Evolutionary conservation across 2,329 filamentous ascomycete genomes (phyloP).

Genomic region (Colletotrichum siamense): DNA sequence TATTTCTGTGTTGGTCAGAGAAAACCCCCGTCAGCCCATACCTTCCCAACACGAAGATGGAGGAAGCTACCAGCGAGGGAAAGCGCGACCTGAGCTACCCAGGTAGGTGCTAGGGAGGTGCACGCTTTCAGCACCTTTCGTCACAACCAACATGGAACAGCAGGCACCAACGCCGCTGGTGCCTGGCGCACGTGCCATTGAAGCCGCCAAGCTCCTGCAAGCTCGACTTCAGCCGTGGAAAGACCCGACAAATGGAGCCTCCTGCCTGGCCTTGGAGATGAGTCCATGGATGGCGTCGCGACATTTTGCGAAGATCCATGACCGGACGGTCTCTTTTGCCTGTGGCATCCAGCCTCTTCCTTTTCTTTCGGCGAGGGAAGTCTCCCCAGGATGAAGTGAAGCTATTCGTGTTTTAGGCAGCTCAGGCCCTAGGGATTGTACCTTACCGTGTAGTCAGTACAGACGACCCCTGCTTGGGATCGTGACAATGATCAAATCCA

Average conservation of each 20-base stretch:
- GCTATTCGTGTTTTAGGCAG: neutral
- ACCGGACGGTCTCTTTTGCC: neutral
- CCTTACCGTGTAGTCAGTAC: too few relatives aligned
- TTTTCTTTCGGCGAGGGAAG: neutral
- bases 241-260: neutral
- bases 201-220: neutral
- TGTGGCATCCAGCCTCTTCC: neutral
- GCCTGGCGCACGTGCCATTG: constrained; percentile 21
- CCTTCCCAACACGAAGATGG: neutral
- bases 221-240: constrained; percentile 14
- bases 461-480: neutral
- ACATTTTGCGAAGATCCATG: neutral
- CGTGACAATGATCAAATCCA: neutral
- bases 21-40: neutral
- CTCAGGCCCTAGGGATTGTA: too few relatives aligned
- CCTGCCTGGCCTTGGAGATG: neutral
- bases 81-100: neutral
- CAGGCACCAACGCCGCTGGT: constrained; percentile 17
- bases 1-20: neutral
- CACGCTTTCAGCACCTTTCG: constrained; percentile 1
- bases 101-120: neutral
- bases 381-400: neutral
- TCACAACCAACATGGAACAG: neutral
- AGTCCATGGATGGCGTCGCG: neutral
- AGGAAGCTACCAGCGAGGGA: neutral